Evolutionary conservation across 2,329 filamentous ascomycete species (phyloP), one percentile per base, ranked within the genome.

Genomic region (Xylaria sp.): DNA sequence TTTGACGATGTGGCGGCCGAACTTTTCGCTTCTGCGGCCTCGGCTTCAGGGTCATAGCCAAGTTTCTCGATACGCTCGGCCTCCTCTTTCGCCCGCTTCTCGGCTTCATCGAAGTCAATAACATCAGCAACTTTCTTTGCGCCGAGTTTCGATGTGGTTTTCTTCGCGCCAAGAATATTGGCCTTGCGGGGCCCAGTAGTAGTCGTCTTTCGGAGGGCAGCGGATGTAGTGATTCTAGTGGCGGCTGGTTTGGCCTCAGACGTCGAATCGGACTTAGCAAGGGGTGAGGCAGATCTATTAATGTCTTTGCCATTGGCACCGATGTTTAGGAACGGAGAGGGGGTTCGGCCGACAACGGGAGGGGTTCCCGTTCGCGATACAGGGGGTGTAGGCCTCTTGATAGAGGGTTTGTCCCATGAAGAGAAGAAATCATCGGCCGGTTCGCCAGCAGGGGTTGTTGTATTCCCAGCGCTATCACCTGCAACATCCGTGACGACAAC

Each of bases 11-110:
- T 56, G 45, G 57, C 36, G n/a, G 74, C 70, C 8, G 70, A 36
- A 72, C 85, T 83, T 67, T 88, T 84, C 45, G 78, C 78, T 54
- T 79, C 80, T 24, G 82, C 80, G 73, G 87, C 87, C 80, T 97
- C 95, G 21, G 93, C 94, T 71, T 98, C 92, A 0, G 94, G 93
- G 75, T 99, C 94, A 77, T 99, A 99, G 47, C 96, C 96, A 24
- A 99, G 85, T 82, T 97, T 97, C 79, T 92, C 94, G 78, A 98
- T 96, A 73, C 96, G 91, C 81, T 98, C 96, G 2, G 94, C 96
- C 81, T 99, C 96, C 81, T 98, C 96, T 80, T 95, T 97, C 51
- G 96, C 96, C 82, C 97, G 97, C 81, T 93, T 93, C 85, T 99
- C 96, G 2, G 94, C 96, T 80, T 95, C 96, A 72, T 99, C 96